A percentile compares a stretch with the other conserved stretches of the same genome.
Evolutionary conservation across 768 basidiomycete genomes (phyloP).

Genomic region (Xanthoconium stramineum): DNA sequence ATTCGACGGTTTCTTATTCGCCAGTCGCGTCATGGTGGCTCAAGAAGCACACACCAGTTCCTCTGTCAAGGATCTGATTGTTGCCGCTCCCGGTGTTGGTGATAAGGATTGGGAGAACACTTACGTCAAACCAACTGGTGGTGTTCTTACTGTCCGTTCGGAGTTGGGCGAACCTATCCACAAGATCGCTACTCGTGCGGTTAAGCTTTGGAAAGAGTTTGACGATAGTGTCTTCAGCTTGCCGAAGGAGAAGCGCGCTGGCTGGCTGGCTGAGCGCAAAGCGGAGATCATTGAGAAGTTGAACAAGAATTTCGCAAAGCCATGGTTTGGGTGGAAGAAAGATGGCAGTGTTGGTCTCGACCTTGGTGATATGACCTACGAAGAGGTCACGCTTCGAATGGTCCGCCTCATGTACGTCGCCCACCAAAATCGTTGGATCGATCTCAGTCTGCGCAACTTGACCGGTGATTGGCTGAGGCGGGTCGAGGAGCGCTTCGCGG

Average conservation of each 20-base stretch:
- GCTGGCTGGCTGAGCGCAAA: constrained; percentile 84
- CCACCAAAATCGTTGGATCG: constrained; percentile 92
- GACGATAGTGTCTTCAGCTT: constrained; percentile 95
- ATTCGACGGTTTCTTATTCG: constrained; percentile 96
- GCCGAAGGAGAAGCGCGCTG: constrained; percentile 90
- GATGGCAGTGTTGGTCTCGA: constrained; percentile 80
- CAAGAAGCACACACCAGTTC: constrained; percentile 96
- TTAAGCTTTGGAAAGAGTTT: constrained; percentile 99
- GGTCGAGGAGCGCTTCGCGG: constrained; percentile 92
- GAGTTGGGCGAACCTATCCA: constrained; percentile 99
- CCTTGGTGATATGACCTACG: constrained; percentile 96
- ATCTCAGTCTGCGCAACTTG: constrained; percentile 85
- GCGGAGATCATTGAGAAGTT: constrained; percentile 88
- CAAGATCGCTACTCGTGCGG: constrained; percentile 95
- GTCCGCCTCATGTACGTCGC: constrained; percentile 91
- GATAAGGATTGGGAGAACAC: constrained; percentile 94
- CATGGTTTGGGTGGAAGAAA: constrained; percentile 98
- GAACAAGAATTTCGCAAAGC: constrained; percentile 94
- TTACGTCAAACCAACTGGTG: constrained; percentile 90
- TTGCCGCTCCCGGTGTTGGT: constrained; percentile 88
- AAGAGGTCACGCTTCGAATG: constrained; percentile 91
- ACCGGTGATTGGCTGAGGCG: constrained; percentile 97
- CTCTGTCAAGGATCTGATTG: constrained; percentile 94
- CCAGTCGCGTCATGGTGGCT: constrained; percentile 97
- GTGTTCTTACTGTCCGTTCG: constrained; percentile 93